Base-by-base conservation (phyloP, 2,329 filamentous ascomycete species). In the Fusarium napiforme region DNA sequence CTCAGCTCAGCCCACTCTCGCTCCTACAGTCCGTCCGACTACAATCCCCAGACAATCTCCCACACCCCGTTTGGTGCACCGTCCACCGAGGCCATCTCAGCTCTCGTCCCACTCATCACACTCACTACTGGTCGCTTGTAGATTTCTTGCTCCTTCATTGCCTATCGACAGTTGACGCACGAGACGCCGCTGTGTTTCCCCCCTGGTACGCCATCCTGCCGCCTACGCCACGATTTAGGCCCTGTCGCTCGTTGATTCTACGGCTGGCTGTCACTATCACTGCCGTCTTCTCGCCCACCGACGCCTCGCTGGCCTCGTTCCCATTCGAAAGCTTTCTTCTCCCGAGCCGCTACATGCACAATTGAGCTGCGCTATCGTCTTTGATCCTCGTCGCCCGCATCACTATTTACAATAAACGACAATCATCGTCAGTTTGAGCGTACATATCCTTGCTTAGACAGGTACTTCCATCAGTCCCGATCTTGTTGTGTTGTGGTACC, bases 81-180 rank as follows among this genome's bases (percentile, higher is more conserved):
- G 69, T 77, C 66, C 61, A 73, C 66, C 57, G 28, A 73, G 71
- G 69, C 69, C 74, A 74, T 76, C 73, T 77, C 77, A 78, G 77
- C 77, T 79, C 71, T 75, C 75, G 80, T 81, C 78, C 78, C 78
- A 79, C 78, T 78, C 60, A 61, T 68, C 71, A 72, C 64, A 70
- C 69, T 74, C 68, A 64, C 69, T 68, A 62, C 65, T 74, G 47
- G 61, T 64, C 61, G 75, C 56, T 69, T 60, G 60, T 75, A 72
- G 56, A 71, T 60, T 66, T 72, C 55, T 75, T 57, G 60, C 49
- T 70, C 72, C 65, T 73, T 75, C 65, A 60, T 67, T 69, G 62
- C 73, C 69, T 75, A 71, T 69, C 67, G 63, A 70, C 34, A 72
- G 59, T 73, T 64, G 63, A 78, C 67, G 64, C 52, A 75, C 71